These are phyloP conservation scores for Henningerozyma blattae DNA, from an alignment of 805 yeast species.

Conservation along the genomic window DNA sequence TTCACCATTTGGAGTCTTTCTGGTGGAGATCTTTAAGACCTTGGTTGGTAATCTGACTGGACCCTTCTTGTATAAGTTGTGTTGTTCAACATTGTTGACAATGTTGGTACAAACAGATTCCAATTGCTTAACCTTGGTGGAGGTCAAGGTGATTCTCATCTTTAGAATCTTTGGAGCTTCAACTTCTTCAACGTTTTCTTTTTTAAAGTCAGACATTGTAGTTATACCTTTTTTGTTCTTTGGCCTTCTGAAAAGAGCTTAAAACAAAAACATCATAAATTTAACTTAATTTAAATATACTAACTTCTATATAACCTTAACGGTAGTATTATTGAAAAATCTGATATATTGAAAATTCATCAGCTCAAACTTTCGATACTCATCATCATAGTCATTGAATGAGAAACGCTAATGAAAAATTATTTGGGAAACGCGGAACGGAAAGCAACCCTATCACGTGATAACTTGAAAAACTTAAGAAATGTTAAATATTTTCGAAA, in stretches of 20 bases:
- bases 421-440: too few relatives aligned
- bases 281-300: too few relatives aligned
- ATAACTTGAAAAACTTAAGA: too few relatives aligned
- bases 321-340: too few relatives aligned
- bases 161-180: constrained; percentile 78
- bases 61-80: constrained; percentile 87
- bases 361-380: too few relatives aligned
- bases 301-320: too few relatives aligned
- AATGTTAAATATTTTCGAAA: too few relatives aligned
- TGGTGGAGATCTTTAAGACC: constrained; percentile 95
- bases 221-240: constrained; percentile 30
- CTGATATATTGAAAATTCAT: too few relatives aligned
- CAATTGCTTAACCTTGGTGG: constrained; percentile 96
- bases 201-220: constrained; percentile 69
- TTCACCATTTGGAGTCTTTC: constrained; percentile 99
- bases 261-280: too few relatives aligned
- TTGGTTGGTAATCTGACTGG: constrained; percentile 99
- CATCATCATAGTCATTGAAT: too few relatives aligned
- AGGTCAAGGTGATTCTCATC: constrained; percentile 98
- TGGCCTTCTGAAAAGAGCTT: constrained; percentile 1
- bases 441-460: too few relatives aligned
- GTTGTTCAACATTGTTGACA: constrained; percentile 73
- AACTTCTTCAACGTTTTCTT: constrained; percentile 78
- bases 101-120: constrained; percentile 93
- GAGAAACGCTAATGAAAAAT: too few relatives aligned